Evolutionary conservation across 768 basidiomycete genomes (phyloP), one percentile per base, ranked within the genome.

Genomic region (Naganishia antarctica): DNA sequence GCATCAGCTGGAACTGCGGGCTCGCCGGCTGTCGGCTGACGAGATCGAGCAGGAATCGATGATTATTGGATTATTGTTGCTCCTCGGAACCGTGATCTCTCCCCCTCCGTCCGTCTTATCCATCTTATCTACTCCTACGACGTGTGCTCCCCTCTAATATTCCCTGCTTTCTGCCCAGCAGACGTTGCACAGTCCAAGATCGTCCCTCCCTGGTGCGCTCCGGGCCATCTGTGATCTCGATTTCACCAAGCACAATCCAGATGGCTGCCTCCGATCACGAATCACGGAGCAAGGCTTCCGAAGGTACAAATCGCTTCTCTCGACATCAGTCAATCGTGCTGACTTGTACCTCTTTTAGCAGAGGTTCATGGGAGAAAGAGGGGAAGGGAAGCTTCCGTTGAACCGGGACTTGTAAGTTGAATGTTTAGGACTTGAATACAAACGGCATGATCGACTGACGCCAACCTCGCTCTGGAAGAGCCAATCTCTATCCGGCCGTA

Each of bases 361-460:
- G 53, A 57, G 53, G 34, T 13, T 23, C 53, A 57, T 26, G 53
- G 53, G 9, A 40, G 53, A 37, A 57, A 57, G 23, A 34, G 53
- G n/a, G 53, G 53, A 23, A 40, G 53, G 53, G 53, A 57, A 57
- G 53, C 53, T 1, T 57, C 53, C 4, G 53, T 57, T 18, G 53
- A 57, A 57, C 53, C 53, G 16, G 53, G 53, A 37, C 53, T 40
- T 3, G 53, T 57, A 40, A 37, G 53, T 31, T n/a, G 12, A 37
- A 51, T 51, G 3, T 26, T 21, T 9, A 21, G 32, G 16, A 6
- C 28, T 8, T 3, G 28, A 16, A 26, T 37, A 7, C 8, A 49
- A 16, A 16, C 29, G 21, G 25, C n/a, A 48, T 3, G 31, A 31
- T 32, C 25, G 21, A n/a, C 31, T 32, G 31, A 51, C 11, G 15